Conservation (phyloP, 306 rosid species). For the Lathyrus aphaca region DNA sequence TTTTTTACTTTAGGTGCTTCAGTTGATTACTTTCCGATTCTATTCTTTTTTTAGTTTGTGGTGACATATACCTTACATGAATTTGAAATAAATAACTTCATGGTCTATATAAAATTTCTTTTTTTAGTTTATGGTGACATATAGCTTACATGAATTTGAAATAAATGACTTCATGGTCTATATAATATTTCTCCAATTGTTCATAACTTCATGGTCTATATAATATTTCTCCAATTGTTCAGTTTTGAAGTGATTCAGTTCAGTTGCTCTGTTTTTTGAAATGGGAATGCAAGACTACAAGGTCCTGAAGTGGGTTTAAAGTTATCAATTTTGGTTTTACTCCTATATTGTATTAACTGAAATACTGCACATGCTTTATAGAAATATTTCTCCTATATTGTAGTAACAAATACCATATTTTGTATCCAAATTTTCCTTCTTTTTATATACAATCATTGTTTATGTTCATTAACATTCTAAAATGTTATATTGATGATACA, state of each 20-base stretch:
- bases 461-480: background rate
- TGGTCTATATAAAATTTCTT: slow-evolving; percentile 20
- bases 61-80: slow-evolving; percentile 26
- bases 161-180: slow-evolving; percentile 23
- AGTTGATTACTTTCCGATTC: slow-evolving; percentile 26
- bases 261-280: background rate
- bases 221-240: background rate
- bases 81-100: slow-evolving; percentile 27
- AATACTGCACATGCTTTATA: background rate
- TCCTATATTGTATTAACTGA: background rate
- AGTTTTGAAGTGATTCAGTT: slow-evolving; percentile 11
- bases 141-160: slow-evolving; percentile 31
- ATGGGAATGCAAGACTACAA: background rate
- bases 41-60: slow-evolving; percentile 3
- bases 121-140: background rate
- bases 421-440: too few species aligned
- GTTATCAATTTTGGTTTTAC: background rate
- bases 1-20: slow-evolving; percentile 7
- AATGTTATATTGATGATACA: background rate
- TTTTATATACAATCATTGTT: background rate
- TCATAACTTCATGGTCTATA: slow-evolving; percentile 12
- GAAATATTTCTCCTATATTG: too few species aligned
- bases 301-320: background rate
- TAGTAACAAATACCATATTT: too few species aligned
- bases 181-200: too few species aligned